phyloP scores from a whole-genome alignment of 176 grass and related monocot species.

The Aegilops speltoides region DNA sequence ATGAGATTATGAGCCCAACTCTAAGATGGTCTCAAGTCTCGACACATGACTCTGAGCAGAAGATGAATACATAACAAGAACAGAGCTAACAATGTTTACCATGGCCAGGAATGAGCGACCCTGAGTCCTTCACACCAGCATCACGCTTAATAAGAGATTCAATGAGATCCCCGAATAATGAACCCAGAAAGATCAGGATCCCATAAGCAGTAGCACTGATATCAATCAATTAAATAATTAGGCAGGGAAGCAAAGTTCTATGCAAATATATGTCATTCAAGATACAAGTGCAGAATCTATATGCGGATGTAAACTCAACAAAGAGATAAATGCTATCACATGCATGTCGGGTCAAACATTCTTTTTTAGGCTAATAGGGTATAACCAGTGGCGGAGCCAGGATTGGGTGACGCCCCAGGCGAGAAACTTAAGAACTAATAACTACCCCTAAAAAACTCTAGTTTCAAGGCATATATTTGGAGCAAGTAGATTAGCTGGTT shows the following conservation, averaged over 20 bases:
- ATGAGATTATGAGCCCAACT: neutral
- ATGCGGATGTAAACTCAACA: slow-evolving; percentile 9
- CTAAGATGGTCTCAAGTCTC: neutral
- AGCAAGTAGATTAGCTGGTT: too few species aligned
- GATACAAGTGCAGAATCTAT: slow-evolving; percentile 4
- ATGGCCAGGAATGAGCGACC: slow-evolving; percentile 96
- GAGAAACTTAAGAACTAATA: too few species aligned
- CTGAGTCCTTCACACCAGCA: slow-evolving; percentile 96
- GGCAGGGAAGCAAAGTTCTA: neutral
- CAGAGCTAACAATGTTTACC: slow-evolving; percentile 47
- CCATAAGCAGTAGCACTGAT: slow-evolving; percentile 81
- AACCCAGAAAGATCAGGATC: slow-evolving; percentile 82
- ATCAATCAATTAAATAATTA: slow-evolving; percentile 43
- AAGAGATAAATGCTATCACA: neutral
- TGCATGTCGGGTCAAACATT: neutral
- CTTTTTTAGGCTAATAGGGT: slow-evolving; percentile 19
- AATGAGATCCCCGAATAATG: slow-evolving; percentile 88
- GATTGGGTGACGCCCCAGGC: too few species aligned
- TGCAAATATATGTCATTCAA: neutral
- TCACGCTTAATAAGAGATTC: slow-evolving; percentile 97
- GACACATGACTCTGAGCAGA: neutral
- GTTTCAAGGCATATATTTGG: too few species aligned
- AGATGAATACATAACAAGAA: neutral
- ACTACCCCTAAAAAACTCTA: too few species aligned
- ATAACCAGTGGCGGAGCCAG: too few species aligned